These are phyloP conservation scores for Saksenaea oblongispora DNA, from an alignment of 371 early-diverging fungal genomes.

Conservation along the genomic window DNA sequence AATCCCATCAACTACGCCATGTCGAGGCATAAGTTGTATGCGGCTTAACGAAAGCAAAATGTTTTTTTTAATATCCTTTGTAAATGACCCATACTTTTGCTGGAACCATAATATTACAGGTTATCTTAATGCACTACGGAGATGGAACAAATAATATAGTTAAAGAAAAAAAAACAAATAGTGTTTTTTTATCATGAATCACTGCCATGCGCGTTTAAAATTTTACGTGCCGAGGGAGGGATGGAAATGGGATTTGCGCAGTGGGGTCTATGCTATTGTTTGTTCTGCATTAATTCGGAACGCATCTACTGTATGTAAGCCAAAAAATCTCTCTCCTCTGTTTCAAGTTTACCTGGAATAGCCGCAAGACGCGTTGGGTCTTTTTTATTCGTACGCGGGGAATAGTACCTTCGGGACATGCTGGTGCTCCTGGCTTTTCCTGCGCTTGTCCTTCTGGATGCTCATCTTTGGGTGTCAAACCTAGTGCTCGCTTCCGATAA, in stretches of 20 bases:
- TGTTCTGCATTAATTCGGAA: not conserved
- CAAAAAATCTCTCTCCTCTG: not conserved
- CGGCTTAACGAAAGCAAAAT: no score
- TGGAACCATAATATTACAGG: no score
- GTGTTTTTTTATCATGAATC: not conserved
- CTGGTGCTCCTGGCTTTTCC: conserved; percentile 11
- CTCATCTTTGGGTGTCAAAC: conserved; percentile 4
- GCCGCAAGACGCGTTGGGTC: conserved; percentile 22
- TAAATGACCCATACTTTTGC: no score
- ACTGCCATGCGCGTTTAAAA: not conserved
- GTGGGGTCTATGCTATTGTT: not conserved
- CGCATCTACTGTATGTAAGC: not conserved
- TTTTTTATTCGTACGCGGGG: conserved; percentile 21
- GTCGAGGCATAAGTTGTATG: no score
- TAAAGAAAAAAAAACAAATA: not conserved
- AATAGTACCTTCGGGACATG: not conserved
- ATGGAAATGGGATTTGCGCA: not conserved
- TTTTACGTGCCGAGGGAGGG: not conserved
- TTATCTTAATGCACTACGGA: no score
- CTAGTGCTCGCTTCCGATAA: conserved; percentile 25
- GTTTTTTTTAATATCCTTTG: no score
- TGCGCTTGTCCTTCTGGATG: not conserved
- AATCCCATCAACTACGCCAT: no score
- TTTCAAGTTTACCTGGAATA: conserved; percentile 26
- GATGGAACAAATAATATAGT: no score